These are phyloP conservation scores for Pulicaria dysenterica DNA, from an alignment of 129 eudicot species.

Conservation along the genomic window DNA sequence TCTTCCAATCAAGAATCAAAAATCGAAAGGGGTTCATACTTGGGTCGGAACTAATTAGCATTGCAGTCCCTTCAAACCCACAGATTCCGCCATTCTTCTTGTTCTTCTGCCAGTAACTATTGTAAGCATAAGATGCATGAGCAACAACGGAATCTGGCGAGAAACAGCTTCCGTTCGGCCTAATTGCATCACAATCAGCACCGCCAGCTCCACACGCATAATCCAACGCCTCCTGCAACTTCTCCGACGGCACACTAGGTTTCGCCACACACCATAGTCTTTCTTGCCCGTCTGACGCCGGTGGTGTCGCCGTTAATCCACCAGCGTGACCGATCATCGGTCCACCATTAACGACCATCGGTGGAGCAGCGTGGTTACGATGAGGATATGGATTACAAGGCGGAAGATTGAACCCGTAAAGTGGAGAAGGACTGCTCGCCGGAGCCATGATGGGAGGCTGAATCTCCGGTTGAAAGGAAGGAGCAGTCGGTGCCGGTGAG, in stretches of 20 bases:
- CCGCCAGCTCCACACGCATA: conserved; percentile 92
- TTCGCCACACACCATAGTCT: conserved; percentile 96
- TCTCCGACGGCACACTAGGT: conserved; percentile 93
- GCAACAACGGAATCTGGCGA: conserved; percentile 80
- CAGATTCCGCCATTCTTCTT: conserved; percentile 79
- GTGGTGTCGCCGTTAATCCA: conserved; percentile 36
- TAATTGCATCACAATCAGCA: conserved; percentile 81
- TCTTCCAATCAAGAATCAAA: neutral
- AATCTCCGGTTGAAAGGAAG: conserved; percentile 34
- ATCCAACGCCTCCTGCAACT: conserved; percentile 84
- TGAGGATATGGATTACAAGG: conserved; percentile 62
- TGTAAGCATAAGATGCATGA: conserved; percentile 98
- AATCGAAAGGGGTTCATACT: conserved; percentile 46
- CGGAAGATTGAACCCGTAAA: conserved; percentile 52
- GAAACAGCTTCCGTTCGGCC: conserved; percentile 71
- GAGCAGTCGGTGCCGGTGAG: conserved; percentile 42
- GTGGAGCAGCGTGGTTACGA: conserved; percentile 24
- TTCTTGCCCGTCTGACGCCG: conserved; percentile 22
- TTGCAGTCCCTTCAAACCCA: conserved; percentile 94
- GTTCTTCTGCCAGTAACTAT: conserved; percentile 96
- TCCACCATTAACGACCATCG: conserved; percentile 13
- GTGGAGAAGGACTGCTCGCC: conserved; percentile 40
- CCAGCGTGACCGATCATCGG: conserved; percentile 19
- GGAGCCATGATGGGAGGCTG: conserved; percentile 51
- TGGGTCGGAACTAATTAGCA: conserved; percentile 89